A percentile compares a stretch with the other conserved stretches of the same genome.
phyloP scores from a whole-genome alignment of 164 flowering plant genomes.

The Umbellularia californica region DNA sequence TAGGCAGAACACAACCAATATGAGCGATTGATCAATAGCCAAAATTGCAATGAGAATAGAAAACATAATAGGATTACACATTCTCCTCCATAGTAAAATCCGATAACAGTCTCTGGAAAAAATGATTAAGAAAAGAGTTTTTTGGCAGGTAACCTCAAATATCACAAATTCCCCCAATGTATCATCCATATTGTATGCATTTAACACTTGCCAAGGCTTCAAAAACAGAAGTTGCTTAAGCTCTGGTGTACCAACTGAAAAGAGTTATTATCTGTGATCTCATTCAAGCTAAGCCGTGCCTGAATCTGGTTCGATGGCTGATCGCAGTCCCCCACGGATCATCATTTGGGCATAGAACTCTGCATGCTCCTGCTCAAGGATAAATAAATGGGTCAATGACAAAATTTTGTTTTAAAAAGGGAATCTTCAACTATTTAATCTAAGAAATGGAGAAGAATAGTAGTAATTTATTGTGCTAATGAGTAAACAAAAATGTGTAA shows the following conservation, averaged over 20 bases:
- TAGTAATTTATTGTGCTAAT: no score
- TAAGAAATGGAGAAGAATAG: not conserved
- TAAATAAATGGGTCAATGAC: not conserved
- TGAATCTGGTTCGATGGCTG: slow-evolving; percentile 47
- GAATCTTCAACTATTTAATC: not conserved
- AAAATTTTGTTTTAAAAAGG: not conserved
- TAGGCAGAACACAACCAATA: no score
- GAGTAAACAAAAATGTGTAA: no score
- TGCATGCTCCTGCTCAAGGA: slow-evolving; percentile 42
- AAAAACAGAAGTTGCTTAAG: not conserved
- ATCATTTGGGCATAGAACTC: slow-evolving; percentile 49
- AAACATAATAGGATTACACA: no score
- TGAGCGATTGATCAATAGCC: no score
- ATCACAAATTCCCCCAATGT: not conserved
- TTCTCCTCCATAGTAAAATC: no score
- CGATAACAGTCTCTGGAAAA: no score
- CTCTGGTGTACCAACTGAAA: not conserved
- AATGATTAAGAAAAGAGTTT: no score
- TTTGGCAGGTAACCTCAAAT: not conserved
- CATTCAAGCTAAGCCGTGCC: slow-evolving; percentile 12
- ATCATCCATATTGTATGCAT: not conserved
- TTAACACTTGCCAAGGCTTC: not conserved
- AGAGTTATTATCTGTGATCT: not conserved
- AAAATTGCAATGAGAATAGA: no score
- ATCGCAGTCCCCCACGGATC: slow-evolving; percentile 31